phyloP scores from a whole-genome alignment of 768 basidiomycete species.

The Amylocystis lapponica region DNA sequence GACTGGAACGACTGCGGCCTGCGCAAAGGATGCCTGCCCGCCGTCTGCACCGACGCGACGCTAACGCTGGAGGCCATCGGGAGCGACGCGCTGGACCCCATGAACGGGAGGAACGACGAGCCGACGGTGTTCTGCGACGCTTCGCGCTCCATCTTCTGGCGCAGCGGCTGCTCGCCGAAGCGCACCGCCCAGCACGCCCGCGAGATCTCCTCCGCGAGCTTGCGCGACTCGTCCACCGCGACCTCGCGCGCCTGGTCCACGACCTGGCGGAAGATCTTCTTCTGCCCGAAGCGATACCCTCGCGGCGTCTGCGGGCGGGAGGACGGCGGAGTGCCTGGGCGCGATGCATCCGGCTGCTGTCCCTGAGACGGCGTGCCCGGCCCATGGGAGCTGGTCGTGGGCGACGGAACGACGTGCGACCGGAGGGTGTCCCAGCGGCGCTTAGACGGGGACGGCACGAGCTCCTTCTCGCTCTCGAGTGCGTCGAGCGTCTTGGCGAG shows the following conservation, averaged over 20 bases:
- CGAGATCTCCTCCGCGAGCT: constrained; percentile 51
- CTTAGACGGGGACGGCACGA: constrained; percentile 15
- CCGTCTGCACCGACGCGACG: constrained; percentile 16
- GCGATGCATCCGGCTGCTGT: constrained; percentile 7
- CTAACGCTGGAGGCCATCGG: constrained; percentile 9
- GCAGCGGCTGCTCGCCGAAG: constrained; percentile 35
- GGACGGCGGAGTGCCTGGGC: constrained; percentile 5
- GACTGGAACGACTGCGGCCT: constrained; percentile 41
- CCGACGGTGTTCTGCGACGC: constrained; percentile 21
- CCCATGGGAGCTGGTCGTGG: constrained; percentile 2
- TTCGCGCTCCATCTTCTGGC: constrained; percentile 28
- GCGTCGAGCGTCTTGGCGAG: constrained; percentile 6
- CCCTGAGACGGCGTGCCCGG: no score
- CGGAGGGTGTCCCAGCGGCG: constrained; percentile 25
- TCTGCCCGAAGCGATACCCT: constrained; percentile 18
- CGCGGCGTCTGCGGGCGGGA: constrained; percentile 20
- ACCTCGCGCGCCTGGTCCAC: constrained; percentile 58
- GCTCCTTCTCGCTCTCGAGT: no score
- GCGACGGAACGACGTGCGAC: constrained; percentile 19
- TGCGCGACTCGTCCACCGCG: constrained; percentile 40
- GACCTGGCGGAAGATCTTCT: constrained; percentile 36
- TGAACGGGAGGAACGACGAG: constrained; percentile 30
- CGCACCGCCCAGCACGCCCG: constrained; percentile 49
- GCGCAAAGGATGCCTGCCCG: constrained; percentile 27
- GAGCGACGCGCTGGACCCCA: constrained; percentile 14